A percentile compares a stretch with the other conserved stretches of the same genome.
Conservation (phyloP, 805 yeast genomes). For the Wickerhamiella brachini region DNA sequence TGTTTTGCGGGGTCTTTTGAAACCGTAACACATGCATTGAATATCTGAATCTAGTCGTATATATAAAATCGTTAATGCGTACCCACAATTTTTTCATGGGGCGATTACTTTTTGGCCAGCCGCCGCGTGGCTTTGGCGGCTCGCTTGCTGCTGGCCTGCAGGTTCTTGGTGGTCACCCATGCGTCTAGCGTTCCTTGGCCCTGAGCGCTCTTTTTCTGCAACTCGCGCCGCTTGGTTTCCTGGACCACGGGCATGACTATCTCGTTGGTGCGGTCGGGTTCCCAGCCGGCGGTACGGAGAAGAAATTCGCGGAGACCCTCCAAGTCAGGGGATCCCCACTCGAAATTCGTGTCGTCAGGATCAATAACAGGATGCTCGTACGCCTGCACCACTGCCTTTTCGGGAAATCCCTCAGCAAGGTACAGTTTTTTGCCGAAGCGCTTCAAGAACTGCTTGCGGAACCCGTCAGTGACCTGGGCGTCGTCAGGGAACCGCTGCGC, state of each 20-base stretch:
- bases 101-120: neutral
- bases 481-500: constrained; percentile 27
- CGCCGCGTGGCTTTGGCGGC: constrained; percentile 13
- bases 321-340: constrained; percentile 83
- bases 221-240: constrained; percentile 42
- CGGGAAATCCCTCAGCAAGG: constrained; percentile 57
- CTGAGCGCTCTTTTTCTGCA: constrained; percentile 9
- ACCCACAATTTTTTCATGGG: too few species aligned
- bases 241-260: constrained; percentile 73
- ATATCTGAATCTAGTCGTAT: too few species aligned
- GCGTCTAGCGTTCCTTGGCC: constrained; percentile 18
- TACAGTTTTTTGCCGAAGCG: constrained; percentile 45
- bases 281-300: constrained; percentile 67
- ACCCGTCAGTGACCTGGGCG: constrained; percentile 27
- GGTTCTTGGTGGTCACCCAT: constrained; percentile 17
- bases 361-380: constrained; percentile 77
- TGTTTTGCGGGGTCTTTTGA: neutral
- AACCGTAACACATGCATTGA: too few species aligned
- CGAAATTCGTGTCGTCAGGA: constrained; percentile 57
- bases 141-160: constrained; percentile 19
- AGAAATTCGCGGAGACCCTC: constrained; percentile 64
- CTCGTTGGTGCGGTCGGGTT: constrained; percentile 59
- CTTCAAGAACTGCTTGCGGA: constrained; percentile 38
- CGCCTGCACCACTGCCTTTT: constrained; percentile 52
- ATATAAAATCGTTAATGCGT: too few species aligned